Percentiles rank a stretch among this genome's conserved stretches.
These are phyloP conservation scores for Huntiella savannae DNA, from an alignment of 2,329 filamentous ascomycete genomes.

Conservation along the genomic window DNA sequence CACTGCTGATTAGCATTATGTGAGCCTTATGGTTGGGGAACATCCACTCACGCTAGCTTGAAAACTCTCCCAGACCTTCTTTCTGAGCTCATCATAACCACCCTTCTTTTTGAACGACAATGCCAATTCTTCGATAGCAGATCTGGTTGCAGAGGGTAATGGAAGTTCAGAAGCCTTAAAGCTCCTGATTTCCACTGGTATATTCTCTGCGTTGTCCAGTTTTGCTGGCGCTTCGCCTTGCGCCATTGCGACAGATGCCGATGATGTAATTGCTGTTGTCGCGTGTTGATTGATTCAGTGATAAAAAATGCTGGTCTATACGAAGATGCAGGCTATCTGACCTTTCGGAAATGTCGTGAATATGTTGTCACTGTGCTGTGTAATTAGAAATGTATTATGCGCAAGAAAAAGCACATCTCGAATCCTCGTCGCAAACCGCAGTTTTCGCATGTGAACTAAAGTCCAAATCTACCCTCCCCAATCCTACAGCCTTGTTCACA, in stretches of 20 bases:
- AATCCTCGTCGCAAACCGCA: not conserved
- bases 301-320: not conserved
- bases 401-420: not conserved
- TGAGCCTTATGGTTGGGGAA: too few relatives aligned
- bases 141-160: slow-evolving; percentile 50
- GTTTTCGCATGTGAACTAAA: too few relatives aligned
- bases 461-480: too few relatives aligned
- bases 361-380: too few relatives aligned
- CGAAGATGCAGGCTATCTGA: not conserved
- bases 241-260: not conserved
- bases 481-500: slow-evolving; percentile 1
- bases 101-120: slow-evolving; percentile 75
- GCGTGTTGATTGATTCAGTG: not conserved
- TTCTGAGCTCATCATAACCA: slow-evolving; percentile 60
- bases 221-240: not conserved
- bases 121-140: slow-evolving; percentile 55
- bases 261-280: not conserved
- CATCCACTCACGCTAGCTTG: slow-evolving; percentile 39
- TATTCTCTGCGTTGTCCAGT: not conserved
- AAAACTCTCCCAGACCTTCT: slow-evolving; percentile 58
- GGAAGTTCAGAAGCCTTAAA: slow-evolving; percentile 61
- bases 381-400: too few relatives aligned
- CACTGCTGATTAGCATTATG: not conserved
- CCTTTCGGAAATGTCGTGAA: not conserved
- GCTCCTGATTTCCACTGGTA: slow-evolving; percentile 21